Conservation (phyloP, 495 filamentous ascomycete genomes). For the Pyronema domesticum region DNA sequence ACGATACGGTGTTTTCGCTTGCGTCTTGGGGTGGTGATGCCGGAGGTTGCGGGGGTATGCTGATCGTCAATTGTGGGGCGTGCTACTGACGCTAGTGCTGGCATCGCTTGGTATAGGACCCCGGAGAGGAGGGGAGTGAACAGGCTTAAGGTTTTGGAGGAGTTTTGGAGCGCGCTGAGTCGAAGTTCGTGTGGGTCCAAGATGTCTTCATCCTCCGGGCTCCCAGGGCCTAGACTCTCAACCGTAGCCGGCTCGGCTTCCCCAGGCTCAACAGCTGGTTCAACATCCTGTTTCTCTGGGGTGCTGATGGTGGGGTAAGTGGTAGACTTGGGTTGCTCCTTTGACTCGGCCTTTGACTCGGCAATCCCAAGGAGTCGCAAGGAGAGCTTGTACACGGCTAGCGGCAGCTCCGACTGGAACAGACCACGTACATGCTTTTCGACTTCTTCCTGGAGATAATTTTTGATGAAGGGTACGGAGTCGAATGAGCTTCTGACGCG, state of each 20-base stretch:
- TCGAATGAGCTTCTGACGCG: conserved; percentile 96
- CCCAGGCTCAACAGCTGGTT: conserved; percentile 38
- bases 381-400: conserved; percentile 82
- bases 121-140: conserved; percentile 68
- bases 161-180: conserved; percentile 44
- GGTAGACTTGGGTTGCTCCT: neutral
- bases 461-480: conserved; percentile 87
- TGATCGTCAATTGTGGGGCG: conserved; percentile 41
- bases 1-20: conserved; percentile 85
- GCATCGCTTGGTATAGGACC: conserved; percentile 75
- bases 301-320: conserved; percentile 27
- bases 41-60: conserved; percentile 32
- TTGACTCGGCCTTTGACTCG: neutral
- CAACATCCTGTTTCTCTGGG: neutral
- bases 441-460: conserved; percentile 89
- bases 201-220: conserved; percentile 23
- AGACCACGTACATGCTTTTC: conserved; percentile 71
- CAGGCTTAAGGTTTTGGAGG: conserved; percentile 66
- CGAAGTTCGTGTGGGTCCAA: conserved; percentile 77
- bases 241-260: conserved; percentile 37
- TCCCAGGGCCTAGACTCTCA: too few relatives aligned
- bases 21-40: conserved; percentile 37
- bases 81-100: conserved; percentile 27
- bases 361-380: conserved; percentile 52
- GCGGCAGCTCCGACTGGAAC: conserved; percentile 91